phyloP scores from a whole-genome alignment of 768 basidiomycete genomes.

The Phylloporus sp. region DNA sequence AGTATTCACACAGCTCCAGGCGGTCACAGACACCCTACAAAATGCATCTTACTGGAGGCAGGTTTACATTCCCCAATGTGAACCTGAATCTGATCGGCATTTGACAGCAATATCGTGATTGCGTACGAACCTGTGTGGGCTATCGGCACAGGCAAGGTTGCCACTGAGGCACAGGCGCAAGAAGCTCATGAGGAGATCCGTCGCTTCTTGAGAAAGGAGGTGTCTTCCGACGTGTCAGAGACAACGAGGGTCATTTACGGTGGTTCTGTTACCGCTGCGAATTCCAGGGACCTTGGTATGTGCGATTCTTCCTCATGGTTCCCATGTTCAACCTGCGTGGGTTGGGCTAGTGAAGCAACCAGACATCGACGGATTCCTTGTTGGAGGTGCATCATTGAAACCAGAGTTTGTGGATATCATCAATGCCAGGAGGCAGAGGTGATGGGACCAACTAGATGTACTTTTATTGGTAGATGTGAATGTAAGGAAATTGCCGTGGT shows the following conservation, averaged over 20 bases:
- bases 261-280: conserved; percentile 87
- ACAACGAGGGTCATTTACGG: conserved; percentile 90
- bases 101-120: conserved; percentile 76
- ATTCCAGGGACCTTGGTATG: conserved; percentile 84
- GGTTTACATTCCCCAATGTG: conserved; percentile 17
- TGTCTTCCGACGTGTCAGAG: conserved; percentile 69
- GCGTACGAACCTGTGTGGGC: conserved; percentile 99
- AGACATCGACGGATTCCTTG: conserved; percentile 97
- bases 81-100: neutral
- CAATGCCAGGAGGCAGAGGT: conserved; percentile 50
- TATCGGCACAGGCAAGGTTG: conserved; percentile 96
- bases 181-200: conserved; percentile 86
- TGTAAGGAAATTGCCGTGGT: conserved; percentile 8
- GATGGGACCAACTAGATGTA: neutral
- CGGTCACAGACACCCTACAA: conserved; percentile 60
- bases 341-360: conserved; percentile 53
- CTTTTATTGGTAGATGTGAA: neutral
- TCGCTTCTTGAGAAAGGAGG: conserved; percentile 57
- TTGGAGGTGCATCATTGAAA: conserved; percentile 96
- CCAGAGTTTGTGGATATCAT: conserved; percentile 94
- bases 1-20: conserved; percentile 77
- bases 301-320: conserved; percentile 1
- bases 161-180: conserved; percentile 89
- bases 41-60: conserved; percentile 74
- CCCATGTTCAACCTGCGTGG: neutral